These are phyloP conservation scores for Atalantia buxifolia DNA, from an alignment of 345 rosid species.

Conservation along the genomic window DNA sequence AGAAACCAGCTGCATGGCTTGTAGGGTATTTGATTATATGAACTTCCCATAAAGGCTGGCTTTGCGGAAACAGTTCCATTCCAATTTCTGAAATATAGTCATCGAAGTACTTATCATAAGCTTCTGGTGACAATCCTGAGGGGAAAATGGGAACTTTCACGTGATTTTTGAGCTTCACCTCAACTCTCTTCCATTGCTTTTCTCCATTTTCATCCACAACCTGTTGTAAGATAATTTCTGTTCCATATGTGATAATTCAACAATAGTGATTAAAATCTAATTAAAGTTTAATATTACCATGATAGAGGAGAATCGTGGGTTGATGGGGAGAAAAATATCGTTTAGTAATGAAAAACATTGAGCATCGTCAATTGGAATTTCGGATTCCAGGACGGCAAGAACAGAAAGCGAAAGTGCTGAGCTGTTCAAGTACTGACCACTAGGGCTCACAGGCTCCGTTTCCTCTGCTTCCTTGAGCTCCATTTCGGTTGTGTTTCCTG, in stretches of 20 bases:
- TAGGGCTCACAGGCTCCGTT: slow-evolving; percentile 40
- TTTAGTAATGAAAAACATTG: neutral
- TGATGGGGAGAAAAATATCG: slow-evolving; percentile 35
- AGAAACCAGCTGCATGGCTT: slow-evolving; percentile 23
- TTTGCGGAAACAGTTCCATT: slow-evolving; percentile 23
- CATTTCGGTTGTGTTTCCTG: neutral
- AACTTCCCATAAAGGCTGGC: slow-evolving; percentile 48
- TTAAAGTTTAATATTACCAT: slow-evolving; percentile 25
- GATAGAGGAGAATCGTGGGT: slow-evolving; percentile 44
- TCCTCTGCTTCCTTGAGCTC: slow-evolving; percentile 5
- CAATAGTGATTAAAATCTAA: too few relatives aligned
- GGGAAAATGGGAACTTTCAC: slow-evolving; percentile 29
- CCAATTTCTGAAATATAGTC: slow-evolving; percentile 31
- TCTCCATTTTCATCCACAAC: slow-evolving; percentile 23
- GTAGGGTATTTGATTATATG: slow-evolving; percentile 43
- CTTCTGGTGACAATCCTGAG: slow-evolving; percentile 22
- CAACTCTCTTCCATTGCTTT: slow-evolving; percentile 33
- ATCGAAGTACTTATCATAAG: slow-evolving; percentile 25
- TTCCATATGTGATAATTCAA: too few relatives aligned
- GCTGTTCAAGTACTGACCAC: slow-evolving; percentile 33
- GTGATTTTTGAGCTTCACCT: slow-evolving; percentile 33
- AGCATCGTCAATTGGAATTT: slow-evolving; percentile 29
- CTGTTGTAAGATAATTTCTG: slow-evolving; percentile 12
- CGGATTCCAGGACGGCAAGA: slow-evolving; percentile 26
- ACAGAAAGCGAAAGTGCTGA: slow-evolving; percentile 25